Evolutionary conservation across 1,139 yeast genomes (phyloP).

Genomic region (Geotrichum aggregatum): DNA sequence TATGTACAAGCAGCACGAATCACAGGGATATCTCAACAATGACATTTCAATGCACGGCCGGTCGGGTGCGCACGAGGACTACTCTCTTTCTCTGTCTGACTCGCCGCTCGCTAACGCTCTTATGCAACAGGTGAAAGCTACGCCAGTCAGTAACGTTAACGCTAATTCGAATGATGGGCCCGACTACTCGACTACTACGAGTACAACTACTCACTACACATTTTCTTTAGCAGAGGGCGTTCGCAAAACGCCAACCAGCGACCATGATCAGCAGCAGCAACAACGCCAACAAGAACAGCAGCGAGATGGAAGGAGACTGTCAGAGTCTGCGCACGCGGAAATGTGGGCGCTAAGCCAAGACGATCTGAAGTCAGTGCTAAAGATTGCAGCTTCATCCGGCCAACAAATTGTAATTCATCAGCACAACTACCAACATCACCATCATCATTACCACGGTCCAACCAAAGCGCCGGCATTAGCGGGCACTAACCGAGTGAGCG

Average conservation of each 20-base stretch:
- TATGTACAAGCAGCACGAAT: too few species aligned
- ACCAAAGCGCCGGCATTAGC: slow-evolving; percentile 3
- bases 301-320: background rate
- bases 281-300: background rate
- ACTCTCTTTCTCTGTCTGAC: background rate
- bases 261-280: background rate
- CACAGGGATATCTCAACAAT: too few species aligned
- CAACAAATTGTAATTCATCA: slow-evolving; percentile 74
- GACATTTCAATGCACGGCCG: background rate
- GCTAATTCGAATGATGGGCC: background rate
- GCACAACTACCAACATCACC: slow-evolving; percentile 60
- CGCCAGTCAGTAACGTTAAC: too few species aligned
- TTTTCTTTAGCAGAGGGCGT: slow-evolving; percentile 14
- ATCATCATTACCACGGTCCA: slow-evolving; percentile 21
- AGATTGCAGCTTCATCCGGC: slow-evolving; percentile 57
- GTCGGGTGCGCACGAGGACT: background rate
- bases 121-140: slow-evolving; percentile 12
- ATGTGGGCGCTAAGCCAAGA: slow-evolving; percentile 19
- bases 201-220: slow-evolving; percentile 19
- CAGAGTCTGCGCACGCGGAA: background rate
- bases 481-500: background rate
- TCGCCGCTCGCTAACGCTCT: slow-evolving; percentile 10
- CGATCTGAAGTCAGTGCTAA: slow-evolving; percentile 36
- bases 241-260: background rate
- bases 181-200: slow-evolving; percentile 8